These are phyloP conservation scores for Syncephalastrum racemosum DNA, from an alignment of 371 early-diverging fungal genomes.

Conservation along the genomic window DNA sequence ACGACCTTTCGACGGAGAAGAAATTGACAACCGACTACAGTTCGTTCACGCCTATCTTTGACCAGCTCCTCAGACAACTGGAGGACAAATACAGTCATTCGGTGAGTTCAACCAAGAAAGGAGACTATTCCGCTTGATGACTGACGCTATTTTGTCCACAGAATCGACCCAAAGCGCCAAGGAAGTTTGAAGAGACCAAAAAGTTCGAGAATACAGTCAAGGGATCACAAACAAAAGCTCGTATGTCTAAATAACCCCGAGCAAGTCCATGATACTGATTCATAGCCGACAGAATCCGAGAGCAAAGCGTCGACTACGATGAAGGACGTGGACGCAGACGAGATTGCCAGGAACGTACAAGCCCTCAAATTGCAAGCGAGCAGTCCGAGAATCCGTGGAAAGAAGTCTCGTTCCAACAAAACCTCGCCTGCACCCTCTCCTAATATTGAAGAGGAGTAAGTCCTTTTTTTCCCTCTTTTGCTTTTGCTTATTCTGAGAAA, in stretches of 20 bases:
- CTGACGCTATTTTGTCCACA: conserved; percentile 8
- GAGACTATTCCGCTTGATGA: not conserved
- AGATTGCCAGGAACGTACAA: conserved; percentile 62
- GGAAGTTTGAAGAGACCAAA: conserved; percentile 83
- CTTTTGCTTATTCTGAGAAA: too few relatives aligned
- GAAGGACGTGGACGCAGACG: conserved; percentile 55
- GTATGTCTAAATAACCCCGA: conserved; percentile 19
- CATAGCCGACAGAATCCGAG: not conserved
- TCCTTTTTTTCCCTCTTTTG: too few relatives aligned
- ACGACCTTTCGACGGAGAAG: conserved; percentile 10
- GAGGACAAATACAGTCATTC: conserved; percentile 43
- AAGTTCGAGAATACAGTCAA: conserved; percentile 76
- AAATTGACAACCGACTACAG: conserved; percentile 27
- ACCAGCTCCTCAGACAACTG: conserved; percentile 33
- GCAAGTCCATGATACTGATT: not conserved
- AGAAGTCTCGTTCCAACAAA: conserved; percentile 25
- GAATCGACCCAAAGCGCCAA: conserved; percentile 58
- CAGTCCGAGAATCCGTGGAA: conserved; percentile 34
- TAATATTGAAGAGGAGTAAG: conserved; percentile 21
- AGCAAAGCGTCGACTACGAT: conserved; percentile 1
- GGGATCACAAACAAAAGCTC: conserved; percentile 64
- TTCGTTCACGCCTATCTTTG: conserved; percentile 43
- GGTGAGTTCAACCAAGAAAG: conserved; percentile 21
- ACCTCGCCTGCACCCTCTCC: conserved; percentile 38
- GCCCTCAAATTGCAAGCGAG: conserved; percentile 41